Percentiles rank a stretch among this genome's conserved stretches.
phyloP scores from a whole-genome alignment of 2,329 filamentous ascomycete genomes.

The Rasamsonia emersonii region DNA sequence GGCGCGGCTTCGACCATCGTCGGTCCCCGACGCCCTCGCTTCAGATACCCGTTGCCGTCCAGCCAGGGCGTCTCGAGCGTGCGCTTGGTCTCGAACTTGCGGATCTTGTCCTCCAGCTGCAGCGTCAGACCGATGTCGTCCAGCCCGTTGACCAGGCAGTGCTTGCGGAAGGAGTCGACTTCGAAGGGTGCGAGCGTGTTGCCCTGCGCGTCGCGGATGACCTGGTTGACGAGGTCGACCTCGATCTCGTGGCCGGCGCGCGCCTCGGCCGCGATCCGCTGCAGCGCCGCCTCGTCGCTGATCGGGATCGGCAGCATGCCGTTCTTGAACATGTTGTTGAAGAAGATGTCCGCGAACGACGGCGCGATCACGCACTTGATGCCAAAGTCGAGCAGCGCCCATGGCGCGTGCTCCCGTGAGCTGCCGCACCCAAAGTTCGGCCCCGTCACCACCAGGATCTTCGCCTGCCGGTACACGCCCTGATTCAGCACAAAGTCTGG shows the following conservation, averaged over 20 bases:
- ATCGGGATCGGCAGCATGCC: constrained; percentile 89
- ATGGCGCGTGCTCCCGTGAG: constrained; percentile 90
- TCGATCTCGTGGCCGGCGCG: constrained; percentile 74
- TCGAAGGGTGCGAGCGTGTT: constrained; percentile 70
- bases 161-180: constrained; percentile 87
- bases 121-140: constrained; percentile 95
- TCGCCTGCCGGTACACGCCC: constrained; percentile 71
- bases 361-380: constrained; percentile 91
- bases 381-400: constrained; percentile 93
- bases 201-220: constrained; percentile 67
- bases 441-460: constrained; percentile 86
- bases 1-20: constrained; percentile 58
- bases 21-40: constrained; percentile 45
- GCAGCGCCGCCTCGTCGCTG: constrained; percentile 55
- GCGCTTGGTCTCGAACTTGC: constrained; percentile 69
- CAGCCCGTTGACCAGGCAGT: constrained; percentile 85
- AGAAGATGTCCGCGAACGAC: constrained; percentile 87
- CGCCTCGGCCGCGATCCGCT: constrained; percentile 67
- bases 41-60: constrained; percentile 75
- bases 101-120: constrained; percentile 84
- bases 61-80: constrained; percentile 79
- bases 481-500: constrained; percentile 82
- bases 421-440: constrained; percentile 92
- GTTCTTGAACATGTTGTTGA: constrained; percentile 99
- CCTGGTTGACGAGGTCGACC: constrained; percentile 77